phyloP scores from a whole-genome alignment of 116 monocot genomes.

The Posidonia oceanica region DNA sequence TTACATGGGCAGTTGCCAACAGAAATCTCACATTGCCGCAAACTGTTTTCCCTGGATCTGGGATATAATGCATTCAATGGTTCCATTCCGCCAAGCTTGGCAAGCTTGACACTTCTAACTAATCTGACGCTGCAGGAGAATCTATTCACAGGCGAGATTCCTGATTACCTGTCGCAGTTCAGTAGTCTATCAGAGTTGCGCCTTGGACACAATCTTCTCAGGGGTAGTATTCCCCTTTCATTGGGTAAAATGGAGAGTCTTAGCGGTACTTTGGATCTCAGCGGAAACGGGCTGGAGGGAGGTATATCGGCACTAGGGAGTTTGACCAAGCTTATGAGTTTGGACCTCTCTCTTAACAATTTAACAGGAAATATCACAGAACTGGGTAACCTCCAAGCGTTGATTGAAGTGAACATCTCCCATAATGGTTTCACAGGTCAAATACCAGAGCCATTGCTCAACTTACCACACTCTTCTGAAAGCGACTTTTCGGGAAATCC shows the following conservation, averaged over 20 bases:
- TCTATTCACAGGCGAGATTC: slow-evolving; percentile 60
- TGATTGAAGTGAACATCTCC: slow-evolving; percentile 59
- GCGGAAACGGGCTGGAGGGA: slow-evolving; percentile 53
- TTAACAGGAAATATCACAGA: slow-evolving; percentile 40
- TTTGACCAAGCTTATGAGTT: slow-evolving; percentile 32
- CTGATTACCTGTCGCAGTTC: slow-evolving; percentile 40
- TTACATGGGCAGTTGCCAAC: slow-evolving; percentile 42
- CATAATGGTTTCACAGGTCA: slow-evolving; percentile 58
- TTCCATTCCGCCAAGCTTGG: slow-evolving; percentile 37
- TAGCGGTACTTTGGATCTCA: slow-evolving; percentile 44
- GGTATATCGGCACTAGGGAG: slow-evolving; percentile 20
- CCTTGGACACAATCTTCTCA: slow-evolving; percentile 59
- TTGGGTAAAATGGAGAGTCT: slow-evolving; percentile 38
- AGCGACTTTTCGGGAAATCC: slow-evolving; percentile 65
- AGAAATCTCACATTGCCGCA: slow-evolving; percentile 49
- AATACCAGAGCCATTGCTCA: slow-evolving; percentile 31
- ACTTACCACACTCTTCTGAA: slow-evolving; percentile 34
- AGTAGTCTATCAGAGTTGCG: slow-evolving; percentile 36
- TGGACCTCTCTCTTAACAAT: slow-evolving; percentile 77
- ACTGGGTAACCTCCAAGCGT: slow-evolving; percentile 27
- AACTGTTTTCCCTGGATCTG: slow-evolving; percentile 47
- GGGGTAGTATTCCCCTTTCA: slow-evolving; percentile 57
- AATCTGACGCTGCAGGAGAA: slow-evolving; percentile 46
- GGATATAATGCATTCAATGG: slow-evolving; percentile 75
- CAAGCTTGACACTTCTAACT: slow-evolving; percentile 30